Percentiles rank a stretch among this genome's conserved stretches.
These are phyloP conservation scores for Rhododendron ferrugineum DNA, from an alignment of 148 eudicot species.

Conservation along the genomic window DNA sequence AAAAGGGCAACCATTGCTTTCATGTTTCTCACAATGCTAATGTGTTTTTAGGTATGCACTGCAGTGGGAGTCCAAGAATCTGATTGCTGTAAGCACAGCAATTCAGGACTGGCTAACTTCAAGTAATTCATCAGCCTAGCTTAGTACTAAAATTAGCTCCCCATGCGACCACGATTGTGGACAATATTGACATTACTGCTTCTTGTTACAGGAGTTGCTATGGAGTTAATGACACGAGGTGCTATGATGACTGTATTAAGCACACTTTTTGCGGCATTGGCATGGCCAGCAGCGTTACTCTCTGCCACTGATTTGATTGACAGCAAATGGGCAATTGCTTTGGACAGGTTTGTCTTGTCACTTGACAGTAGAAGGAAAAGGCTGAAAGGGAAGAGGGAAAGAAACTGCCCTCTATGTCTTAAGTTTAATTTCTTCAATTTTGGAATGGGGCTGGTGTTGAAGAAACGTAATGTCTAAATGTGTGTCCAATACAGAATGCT, in stretches of 20 bases:
- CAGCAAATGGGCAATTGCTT: slow-evolving; percentile 97
- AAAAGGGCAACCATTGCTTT: slow-evolving; percentile 4
- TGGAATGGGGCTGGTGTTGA: not conserved
- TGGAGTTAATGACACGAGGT: slow-evolving; percentile 84
- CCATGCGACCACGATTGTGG: not conserved
- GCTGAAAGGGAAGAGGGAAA: slow-evolving; percentile 1
- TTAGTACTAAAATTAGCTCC: not conserved
- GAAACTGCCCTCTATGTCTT: not conserved
- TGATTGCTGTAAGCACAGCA: slow-evolving; percentile 94
- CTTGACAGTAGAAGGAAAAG: slow-evolving; percentile 6
- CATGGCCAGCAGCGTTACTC: slow-evolving; percentile 94
- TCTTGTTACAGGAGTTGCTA: slow-evolving; percentile 54
- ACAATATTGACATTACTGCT: slow-evolving; percentile 18
- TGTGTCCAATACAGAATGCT: not conserved
- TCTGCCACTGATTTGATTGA: slow-evolving; percentile 77
- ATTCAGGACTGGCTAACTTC: slow-evolving; percentile 98
- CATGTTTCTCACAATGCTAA: slow-evolving; percentile 7
- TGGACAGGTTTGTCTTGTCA: slow-evolving; percentile 61
- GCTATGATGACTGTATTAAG: slow-evolving; percentile 96
- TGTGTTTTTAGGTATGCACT: slow-evolving; percentile 61
- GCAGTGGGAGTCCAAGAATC: slow-evolving; percentile 93
- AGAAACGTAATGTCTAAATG: not conserved
- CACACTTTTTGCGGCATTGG: slow-evolving; percentile 72
- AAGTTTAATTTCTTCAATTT: not conserved
- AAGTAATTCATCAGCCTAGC: slow-evolving; percentile 38